phyloP scores from a whole-genome alignment of 192 early-diverging fungal species.

The Podila minutissima region DNA sequence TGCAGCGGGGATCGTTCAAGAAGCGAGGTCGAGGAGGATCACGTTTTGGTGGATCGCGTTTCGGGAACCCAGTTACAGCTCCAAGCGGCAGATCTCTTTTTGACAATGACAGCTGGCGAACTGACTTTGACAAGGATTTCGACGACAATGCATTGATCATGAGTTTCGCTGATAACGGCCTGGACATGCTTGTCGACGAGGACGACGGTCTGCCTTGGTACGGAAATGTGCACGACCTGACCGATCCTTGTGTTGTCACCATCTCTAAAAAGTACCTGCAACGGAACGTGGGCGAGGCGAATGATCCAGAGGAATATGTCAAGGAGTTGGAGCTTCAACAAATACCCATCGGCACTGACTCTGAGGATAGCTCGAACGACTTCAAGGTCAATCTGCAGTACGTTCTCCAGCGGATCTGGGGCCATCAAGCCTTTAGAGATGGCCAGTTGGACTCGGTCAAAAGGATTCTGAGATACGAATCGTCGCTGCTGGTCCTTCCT shows the following conservation, averaged over 20 bases:
- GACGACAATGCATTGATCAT: conserved; percentile 16
- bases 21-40: conserved; percentile 28
- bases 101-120: conserved; percentile 30
- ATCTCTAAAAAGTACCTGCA: conserved; percentile 20
- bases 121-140: conserved; percentile 38
- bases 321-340: conserved; percentile 21
- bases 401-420: conserved; percentile 58
- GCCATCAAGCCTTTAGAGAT: conserved; percentile 42
- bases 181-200: conserved; percentile 21
- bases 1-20: conserved; percentile 27
- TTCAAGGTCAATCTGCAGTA: conserved; percentile 57
- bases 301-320: conserved; percentile 41
- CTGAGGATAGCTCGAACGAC: neutral
- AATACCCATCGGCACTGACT: neutral
- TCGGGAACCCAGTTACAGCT: conserved; percentile 3
- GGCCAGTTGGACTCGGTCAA: conserved; percentile 61
- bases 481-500: conserved; percentile 63
- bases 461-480: conserved; percentile 50
- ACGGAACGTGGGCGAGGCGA: conserved; percentile 13
- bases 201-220: conserved; percentile 37
- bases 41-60: conserved; percentile 25
- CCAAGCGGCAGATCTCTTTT: conserved; percentile 27
- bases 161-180: conserved; percentile 8
- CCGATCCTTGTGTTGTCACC: conserved; percentile 30
- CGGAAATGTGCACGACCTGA: conserved; percentile 28